Evolutionary conservation across 2,329 filamentous ascomycete species (phyloP).

Genomic region (Cladosporium sphaerospermum): DNA sequence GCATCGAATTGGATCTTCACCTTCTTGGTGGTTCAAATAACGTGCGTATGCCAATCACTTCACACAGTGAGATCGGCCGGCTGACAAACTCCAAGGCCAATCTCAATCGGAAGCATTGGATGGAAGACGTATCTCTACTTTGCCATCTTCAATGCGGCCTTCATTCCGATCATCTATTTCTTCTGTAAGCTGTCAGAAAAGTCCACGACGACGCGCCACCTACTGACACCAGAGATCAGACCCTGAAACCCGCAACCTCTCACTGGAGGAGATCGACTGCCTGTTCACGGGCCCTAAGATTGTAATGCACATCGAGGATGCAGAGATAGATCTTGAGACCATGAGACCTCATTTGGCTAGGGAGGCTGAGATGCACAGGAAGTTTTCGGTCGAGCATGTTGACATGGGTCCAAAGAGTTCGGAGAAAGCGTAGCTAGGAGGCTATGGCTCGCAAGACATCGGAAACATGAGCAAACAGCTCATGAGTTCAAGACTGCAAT

Average conservation of each 20-base stretch:
- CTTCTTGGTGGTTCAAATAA: constrained; percentile 49
- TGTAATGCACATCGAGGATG: constrained; percentile 16
- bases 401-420: background rate
- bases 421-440: too few relatives aligned
- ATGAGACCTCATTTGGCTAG: background rate
- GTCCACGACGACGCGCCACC: too few relatives aligned
- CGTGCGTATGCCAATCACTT: constrained; percentile 14
- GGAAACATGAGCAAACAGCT: too few relatives aligned
- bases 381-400: constrained; percentile 4
- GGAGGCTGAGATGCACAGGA: constrained; percentile 2
- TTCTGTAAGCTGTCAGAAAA: constrained; percentile 23
- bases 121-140: constrained; percentile 52
- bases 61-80: too few relatives aligned
- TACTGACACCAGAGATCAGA: constrained; percentile 6
- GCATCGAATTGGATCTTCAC: constrained; percentile 40
- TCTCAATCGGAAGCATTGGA: constrained; percentile 38
- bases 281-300: constrained; percentile 36
- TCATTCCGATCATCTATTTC: constrained; percentile 44
- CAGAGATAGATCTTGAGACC: constrained; percentile 10
- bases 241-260: constrained; percentile 31
- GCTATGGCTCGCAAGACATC: too few relatives aligned
- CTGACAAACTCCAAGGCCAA: constrained; percentile 30
- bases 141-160: constrained; percentile 42
- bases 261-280: constrained; percentile 48
- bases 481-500: too few relatives aligned